Base-by-base conservation (phyloP, 192 early-diverging fungal genomes). In the Coemansia sp. region DNA sequence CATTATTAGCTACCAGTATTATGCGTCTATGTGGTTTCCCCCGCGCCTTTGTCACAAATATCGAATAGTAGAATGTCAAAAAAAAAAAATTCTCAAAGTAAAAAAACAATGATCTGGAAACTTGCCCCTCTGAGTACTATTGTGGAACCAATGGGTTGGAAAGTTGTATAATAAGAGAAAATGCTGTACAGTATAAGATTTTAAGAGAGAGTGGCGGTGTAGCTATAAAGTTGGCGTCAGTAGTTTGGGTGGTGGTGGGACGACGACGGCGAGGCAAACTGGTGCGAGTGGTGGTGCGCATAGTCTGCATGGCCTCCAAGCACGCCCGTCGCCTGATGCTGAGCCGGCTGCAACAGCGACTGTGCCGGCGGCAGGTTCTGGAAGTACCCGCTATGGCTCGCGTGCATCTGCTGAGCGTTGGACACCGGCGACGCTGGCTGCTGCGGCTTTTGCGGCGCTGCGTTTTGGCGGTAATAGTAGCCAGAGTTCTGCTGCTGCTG, bases 331-430 rank as follows among this genome's bases (percentile, higher is more conserved):
- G 32, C 45, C 32, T 58, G 71, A 29, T 39, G 59, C 38, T 53
- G 69, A 41, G 35, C 24, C 36, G 70, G 73, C 49, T 80, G 72
- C 64, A 82, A 37, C 73, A 82, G 70, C 24, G 73, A 60, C 66
- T 82, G 79, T 3, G 79, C 73, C 3, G 73, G 63, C 20, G 79
- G 79, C 70, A 76, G 70, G 10, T 76, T 74, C 20, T 56, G 62
- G 51, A 69, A 74, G 43, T 64, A 66, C 36, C 73, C 39, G 14
- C 53, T 41, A 17, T 70, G 70, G 5, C 37, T 47, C 12, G 67
- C 56, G 22, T 58, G 56, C 56, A 38, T 38, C 27, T 59, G 70
- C 47, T 65, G 70, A 25, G 43, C 17, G 49, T 49, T 63, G 32
- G 43, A 19, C 56, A 67, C 49, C 2, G 74, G 68, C 35, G 69